Percentiles rank a stretch among this genome's conserved stretches.
These are phyloP conservation scores for Syzygium aromaticum DNA, from an alignment of 345 rosid genomes.

Conservation along the genomic window DNA sequence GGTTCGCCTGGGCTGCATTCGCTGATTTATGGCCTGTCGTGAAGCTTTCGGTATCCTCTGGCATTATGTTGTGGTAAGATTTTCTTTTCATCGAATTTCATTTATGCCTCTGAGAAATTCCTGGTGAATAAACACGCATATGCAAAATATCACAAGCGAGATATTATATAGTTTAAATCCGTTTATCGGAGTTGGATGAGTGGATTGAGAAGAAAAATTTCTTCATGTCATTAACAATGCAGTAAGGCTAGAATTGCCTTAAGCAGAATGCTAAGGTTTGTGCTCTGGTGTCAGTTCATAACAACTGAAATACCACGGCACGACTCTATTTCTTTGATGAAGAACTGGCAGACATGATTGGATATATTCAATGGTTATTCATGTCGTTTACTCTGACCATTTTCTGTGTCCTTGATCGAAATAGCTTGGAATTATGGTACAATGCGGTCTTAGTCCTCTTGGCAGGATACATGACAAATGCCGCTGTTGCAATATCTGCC, in stretches of 20 bases:
- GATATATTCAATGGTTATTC: neutral
- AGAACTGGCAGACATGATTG: neutral
- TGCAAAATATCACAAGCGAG: neutral
- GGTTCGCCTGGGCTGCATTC: conserved; percentile 39
- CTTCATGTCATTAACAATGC: neutral
- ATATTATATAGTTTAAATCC: neutral
- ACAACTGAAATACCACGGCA: neutral
- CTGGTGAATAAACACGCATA: neutral
- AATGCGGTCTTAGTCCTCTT: conserved; percentile 15
- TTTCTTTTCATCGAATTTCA: neutral
- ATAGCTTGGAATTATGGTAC: conserved; percentile 35
- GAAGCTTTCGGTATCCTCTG: conserved; percentile 53
- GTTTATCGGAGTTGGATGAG: neutral
- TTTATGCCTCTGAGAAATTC: neutral
- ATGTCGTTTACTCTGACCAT: neutral
- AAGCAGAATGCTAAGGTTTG: neutral
- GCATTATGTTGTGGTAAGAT: conserved; percentile 49
- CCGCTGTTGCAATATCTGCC: conserved; percentile 48
- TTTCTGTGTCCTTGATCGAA: neutral
- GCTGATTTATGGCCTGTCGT: conserved; percentile 32
- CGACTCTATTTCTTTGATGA: neutral
- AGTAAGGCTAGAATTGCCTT: neutral
- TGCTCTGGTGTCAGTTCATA: neutral
- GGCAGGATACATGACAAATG: conserved; percentile 31
- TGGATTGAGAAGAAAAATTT: neutral